Evolutionary conservation across 2,329 filamentous ascomycete species (phyloP).

Genomic region (Nigrograna mackinnonii): DNA sequence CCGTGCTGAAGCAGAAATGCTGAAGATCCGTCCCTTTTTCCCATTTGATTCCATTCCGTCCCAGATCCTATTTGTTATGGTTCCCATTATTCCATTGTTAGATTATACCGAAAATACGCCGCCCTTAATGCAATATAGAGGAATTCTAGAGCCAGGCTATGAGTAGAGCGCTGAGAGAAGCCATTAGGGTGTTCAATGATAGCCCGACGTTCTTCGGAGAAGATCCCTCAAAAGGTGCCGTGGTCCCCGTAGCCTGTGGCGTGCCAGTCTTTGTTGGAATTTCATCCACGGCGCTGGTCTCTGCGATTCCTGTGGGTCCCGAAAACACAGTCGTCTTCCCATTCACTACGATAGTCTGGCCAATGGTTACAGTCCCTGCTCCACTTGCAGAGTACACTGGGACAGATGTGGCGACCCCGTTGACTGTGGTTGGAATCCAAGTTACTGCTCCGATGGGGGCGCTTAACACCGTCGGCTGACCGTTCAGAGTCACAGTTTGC

Average conservation of each 20-base stretch:
- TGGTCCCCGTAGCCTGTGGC: background rate
- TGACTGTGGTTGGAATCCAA: conserved; percentile 5
- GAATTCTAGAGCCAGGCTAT: background rate
- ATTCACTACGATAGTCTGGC: conserved; percentile 8
- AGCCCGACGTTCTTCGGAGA: too few relatives aligned
- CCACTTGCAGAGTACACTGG: conserved; percentile 8
- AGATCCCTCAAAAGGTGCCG: background rate
- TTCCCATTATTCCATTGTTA: background rate
- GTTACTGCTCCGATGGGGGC: conserved; percentile 2
- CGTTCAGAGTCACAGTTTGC: conserved; percentile 13
- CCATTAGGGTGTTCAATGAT: background rate
- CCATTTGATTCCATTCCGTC: too few relatives aligned
- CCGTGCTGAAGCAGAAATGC: too few relatives aligned
- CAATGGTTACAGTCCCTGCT: conserved; percentile 8
- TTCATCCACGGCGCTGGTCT: background rate
- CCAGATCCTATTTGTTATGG: too few relatives aligned
- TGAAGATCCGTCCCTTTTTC: too few relatives aligned
- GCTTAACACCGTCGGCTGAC: conserved; percentile 4
- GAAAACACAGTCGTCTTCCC: conserved; percentile 8
- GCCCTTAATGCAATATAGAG: background rate
- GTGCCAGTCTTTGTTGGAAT: background rate
- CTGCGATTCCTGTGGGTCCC: background rate
- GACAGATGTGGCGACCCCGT: conserved; percentile 5
- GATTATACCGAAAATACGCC: background rate
- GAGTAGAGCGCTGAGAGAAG: background rate